Evolutionary conservation across 805 yeast species (phyloP), one percentile per base, ranked within the genome.

Genomic region (Cyberlindnera samutprakarnensis): DNA sequence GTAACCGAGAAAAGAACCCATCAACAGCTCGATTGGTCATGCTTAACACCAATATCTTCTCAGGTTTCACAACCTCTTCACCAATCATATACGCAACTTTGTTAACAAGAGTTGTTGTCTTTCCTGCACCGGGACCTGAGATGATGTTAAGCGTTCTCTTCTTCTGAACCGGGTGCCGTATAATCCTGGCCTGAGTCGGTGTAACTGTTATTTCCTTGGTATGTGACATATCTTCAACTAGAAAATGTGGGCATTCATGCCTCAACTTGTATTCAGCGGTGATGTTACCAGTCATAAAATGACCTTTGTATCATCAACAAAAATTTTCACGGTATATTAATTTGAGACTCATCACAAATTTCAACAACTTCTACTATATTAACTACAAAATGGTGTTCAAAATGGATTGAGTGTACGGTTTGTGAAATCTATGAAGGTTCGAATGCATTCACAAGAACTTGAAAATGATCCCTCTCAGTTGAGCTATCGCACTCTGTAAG

Each of bases 41-140:
- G 11, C 84, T 74, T 4, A 81, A 57, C 3, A 78, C 74, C 22
- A 80, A 47, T 5, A 82, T 68, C 31, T 77, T 74, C 3, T 61
- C 51, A 0, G 87, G 84, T 3, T 49, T 36, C 1, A 72, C 44
- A 6, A 37, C 39, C 3, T 53, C 53, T 10, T 57, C 36, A 2
- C 50, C 38, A 5, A 79, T 45, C 39, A 76, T 40, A 36, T 67
- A 59, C 2, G 69, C 69, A 0, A 80, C 61, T 37, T 82, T 61
- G 19, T 66, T 59, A 5, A 73, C 66, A 19, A 80, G 43, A 0
- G 86, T 78, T 21, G 61, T 57, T 1, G 87, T 78, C 46, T 80
- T 80, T 3, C 90, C 88, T 7, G 82, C 69, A 4, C 88, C 87
- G 1, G 88, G 86, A 0, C 86, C 86, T 0, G 87, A 82, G 7